Evolutionary conservation across 305 asterid species (phyloP), one percentile per base, ranked within the genome.

Genomic region (Caryopteris hybrid): DNA sequence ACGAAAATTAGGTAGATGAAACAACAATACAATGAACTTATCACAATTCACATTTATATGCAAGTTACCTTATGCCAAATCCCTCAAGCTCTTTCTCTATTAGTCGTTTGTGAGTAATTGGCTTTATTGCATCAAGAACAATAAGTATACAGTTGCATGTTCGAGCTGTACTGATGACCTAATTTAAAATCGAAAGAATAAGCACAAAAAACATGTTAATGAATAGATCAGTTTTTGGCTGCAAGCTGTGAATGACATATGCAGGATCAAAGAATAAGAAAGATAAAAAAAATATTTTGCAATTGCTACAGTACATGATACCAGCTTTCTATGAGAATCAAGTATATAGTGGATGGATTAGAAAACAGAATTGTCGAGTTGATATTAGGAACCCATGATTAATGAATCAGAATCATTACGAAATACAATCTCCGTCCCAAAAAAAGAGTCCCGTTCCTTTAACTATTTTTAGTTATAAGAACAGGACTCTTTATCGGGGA

Each of bases 81-180:
- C 99, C 96, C 81, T 93, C 99, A 6, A 91, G 96, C 83, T 93
- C 99, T 74, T 93, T 90, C 86, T 93, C 97, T 71, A 91, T 93
- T 36, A 91, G 83, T 8, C 96, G 95, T 79, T 94, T 94, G 75
- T 94, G 99, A 77, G 97, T 91, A 60, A 91, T 91, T 45, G 97
- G 99, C 73, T 94, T 94, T 74, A 91, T 91, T 17, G 99, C 99
- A 80, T 94, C 99, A 62, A 94, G 85, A 62, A 94, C 99, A 71
- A 94, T 94, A 61, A 91, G 86, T 78, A 94, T 91, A 79, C 96
- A 86, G 75, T 84, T 94, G 72, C 97, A 94, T n/a, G 99, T 94
- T 75, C 99, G 85, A 64, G 99, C 89, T 55, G 99, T 94, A 81
- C 99, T 94, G 87, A 94, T 94, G 67, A 94, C 97, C 99, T 94